Evolutionary conservation across 1,284 basidiomycete species (phyloP).

Genomic region (Rhodofomes roseus): DNA sequence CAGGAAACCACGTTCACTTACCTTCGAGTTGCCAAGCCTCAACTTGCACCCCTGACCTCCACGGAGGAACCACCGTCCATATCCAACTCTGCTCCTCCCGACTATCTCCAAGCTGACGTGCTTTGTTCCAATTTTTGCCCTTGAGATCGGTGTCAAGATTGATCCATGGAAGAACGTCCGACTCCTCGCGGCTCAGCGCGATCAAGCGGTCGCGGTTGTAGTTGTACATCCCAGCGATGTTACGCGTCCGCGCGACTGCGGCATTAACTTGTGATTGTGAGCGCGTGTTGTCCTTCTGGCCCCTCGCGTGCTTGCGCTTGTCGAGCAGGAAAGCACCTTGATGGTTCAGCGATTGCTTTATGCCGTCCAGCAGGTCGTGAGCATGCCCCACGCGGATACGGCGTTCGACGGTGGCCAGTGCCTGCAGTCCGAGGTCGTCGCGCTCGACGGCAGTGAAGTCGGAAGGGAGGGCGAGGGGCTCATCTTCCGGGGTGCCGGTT

Average conservation of each 20-base stretch:
- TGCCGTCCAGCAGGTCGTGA: background rate
- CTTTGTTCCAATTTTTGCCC: background rate
- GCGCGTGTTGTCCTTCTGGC: background rate
- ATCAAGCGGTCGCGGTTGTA: background rate
- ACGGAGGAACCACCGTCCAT: background rate
- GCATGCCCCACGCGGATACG: background rate
- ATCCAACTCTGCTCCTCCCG: background rate
- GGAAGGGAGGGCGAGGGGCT: background rate
- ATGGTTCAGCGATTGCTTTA: background rate
- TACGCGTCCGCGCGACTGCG: background rate
- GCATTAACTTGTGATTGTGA: background rate
- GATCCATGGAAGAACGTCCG: background rate
- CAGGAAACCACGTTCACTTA: background rate
- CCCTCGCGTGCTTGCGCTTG: background rate
- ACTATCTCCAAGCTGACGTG: background rate
- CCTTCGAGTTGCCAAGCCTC: background rate
- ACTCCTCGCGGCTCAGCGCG: background rate
- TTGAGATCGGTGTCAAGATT: background rate
- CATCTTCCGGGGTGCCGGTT: too few relatives aligned
- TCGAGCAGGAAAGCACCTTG: background rate
- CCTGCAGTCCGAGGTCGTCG: background rate
- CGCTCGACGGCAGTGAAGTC: background rate
- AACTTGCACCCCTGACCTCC: background rate
- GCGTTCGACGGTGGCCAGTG: background rate
- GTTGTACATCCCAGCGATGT: background rate